Base-by-base conservation (phyloP, 352 stramenopile species). In the Aphanomyces invadans region DNA sequence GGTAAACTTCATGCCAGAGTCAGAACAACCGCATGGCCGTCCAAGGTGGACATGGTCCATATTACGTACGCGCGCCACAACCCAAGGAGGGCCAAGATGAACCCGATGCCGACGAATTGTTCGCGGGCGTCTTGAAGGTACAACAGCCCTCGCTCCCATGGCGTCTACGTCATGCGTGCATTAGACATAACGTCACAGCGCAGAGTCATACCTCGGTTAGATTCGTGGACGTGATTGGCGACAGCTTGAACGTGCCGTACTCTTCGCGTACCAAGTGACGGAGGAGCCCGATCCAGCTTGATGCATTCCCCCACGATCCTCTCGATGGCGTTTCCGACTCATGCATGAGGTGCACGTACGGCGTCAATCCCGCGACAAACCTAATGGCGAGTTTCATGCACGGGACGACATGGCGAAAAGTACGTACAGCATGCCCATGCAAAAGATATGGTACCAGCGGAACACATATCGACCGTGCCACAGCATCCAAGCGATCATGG, bases 241-340 rank as follows among this genome's bases (percentile, higher is more conserved):
- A 95, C 4, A 95, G 73, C 61, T 73, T 75, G 26, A 95, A 76
- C 11, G 81, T 90, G 17, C 87, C 87, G 61, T 95, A 95, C 55
- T 95, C 87, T 51, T 62, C 61, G 38, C 87, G 68, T 15, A 77
- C 49, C 7, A 95, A 63, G 68, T 95, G 87, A 54, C 88, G 77
- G 17, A 90, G 36, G 25, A 92, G 75, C 10, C 87, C 87, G n/a
- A 42, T 29, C n/a, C 81, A 39, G n/a, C 66, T 78, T n/a, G 70
- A 74, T 5, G 87, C 76, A 70, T 92, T 69, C 23, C 87, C 87
- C 87, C 87, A 95, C 11, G 74, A 86, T 17, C 86, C 86, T 31
- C 69, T 70, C 39, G 77, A 71, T 23, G 78, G 36, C 25, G 55
- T 64, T 21, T 45, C 11, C 3, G 55, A 52, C 36, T 52, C 55